Evolutionary conservation across 129 eudicot species (phyloP).

Genomic region (Scalesia atractyloides): DNA sequence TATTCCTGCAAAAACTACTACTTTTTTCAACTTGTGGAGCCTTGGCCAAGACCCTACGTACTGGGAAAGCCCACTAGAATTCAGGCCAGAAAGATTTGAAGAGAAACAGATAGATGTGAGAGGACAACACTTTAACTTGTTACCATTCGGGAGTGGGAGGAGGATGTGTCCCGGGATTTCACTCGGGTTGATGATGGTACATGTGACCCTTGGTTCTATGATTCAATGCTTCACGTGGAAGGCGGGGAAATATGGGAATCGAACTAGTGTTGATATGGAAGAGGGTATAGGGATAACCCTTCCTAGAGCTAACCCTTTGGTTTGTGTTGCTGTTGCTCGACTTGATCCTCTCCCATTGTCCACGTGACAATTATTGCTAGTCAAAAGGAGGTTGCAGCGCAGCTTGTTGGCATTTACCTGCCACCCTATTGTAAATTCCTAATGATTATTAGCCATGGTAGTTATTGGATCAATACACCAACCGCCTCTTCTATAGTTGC

Average conservation of each 20-base stretch:
- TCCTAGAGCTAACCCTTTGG: conserved; percentile 1
- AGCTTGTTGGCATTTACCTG: too few relatives aligned
- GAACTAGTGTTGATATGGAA: neutral
- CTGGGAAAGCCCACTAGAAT: conserved; percentile 5
- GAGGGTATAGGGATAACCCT: neutral
- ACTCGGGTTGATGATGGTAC: neutral
- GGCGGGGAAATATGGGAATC: neutral
- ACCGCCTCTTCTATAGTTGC: too few relatives aligned
- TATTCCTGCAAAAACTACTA: neutral
- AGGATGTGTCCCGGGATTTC: neutral
- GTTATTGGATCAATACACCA: too few relatives aligned
- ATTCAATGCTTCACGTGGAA: neutral
- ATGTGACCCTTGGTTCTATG: neutral
- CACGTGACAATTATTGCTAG: too few relatives aligned
- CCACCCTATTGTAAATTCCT: too few relatives aligned
- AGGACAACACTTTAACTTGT: neutral
- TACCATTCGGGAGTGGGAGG: conserved; percentile 1
- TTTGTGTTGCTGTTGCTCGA: neutral
- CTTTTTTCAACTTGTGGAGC: neutral
- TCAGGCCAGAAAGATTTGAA: neutral
- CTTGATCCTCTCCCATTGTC: neutral
- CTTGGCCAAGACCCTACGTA: neutral
- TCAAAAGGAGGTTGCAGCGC: too few relatives aligned
- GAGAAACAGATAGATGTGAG: neutral
- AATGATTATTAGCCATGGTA: too few relatives aligned